phyloP scores from a whole-genome alignment of 371 early-diverging fungal species.

The Nosema muscidifuracis region DNA sequence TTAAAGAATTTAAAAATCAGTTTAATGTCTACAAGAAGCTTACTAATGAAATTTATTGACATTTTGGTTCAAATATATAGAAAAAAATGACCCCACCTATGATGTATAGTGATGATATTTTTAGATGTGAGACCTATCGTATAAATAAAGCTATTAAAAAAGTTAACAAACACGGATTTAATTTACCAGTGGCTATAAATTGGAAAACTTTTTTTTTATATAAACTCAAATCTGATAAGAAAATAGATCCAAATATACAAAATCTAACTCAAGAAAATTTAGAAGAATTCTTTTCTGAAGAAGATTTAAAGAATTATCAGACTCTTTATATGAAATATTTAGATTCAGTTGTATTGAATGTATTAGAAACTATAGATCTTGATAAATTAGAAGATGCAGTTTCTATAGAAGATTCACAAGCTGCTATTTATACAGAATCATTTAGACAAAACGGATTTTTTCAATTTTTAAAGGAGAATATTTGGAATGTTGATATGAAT shows the following conservation, averaged over 20 bases:
- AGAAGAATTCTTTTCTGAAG: no score
- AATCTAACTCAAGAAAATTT: no score
- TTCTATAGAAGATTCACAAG: no score
- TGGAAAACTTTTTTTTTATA: neutral
- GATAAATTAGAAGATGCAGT: neutral
- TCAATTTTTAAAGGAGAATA: neutral
- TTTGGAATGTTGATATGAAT: neutral
- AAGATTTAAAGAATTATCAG: no score
- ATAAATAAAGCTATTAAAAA: conserved; percentile 1
- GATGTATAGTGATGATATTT: neutral
- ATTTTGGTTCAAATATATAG: no score
- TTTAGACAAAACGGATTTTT: conserved; percentile 5
- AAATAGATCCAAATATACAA: no score
- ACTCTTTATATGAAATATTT: neutral
- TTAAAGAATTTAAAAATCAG: neutral
- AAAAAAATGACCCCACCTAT: no score
- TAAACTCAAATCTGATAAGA: no score
- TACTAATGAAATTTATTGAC: no score
- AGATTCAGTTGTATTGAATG: neutral
- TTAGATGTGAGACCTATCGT: neutral
- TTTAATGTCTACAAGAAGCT: no score
- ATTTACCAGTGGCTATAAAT: neutral
- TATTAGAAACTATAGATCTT: neutral
- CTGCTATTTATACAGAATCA: neutral
- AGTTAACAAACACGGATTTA: neutral